A percentile compares a stretch with the other conserved stretches of the same genome.
phyloP scores from a whole-genome alignment of 2,329 filamentous ascomycete species.

The Epicoccum nigrum region DNA sequence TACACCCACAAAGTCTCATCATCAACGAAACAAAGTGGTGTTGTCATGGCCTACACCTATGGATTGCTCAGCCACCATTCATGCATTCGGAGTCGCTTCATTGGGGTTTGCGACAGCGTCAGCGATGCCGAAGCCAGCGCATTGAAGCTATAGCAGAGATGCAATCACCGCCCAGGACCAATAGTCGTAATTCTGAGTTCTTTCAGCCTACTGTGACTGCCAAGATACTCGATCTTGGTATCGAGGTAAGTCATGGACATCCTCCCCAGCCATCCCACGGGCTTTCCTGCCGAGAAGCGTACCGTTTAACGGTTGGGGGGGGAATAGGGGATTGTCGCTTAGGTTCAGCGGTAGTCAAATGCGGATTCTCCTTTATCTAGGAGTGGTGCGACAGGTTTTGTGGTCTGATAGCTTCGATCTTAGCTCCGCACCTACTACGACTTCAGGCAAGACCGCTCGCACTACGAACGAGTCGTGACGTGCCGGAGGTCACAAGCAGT shows the following conservation, averaged over 20 bases:
- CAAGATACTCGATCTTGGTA: no score
- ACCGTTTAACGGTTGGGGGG: no score
- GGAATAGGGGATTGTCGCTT: no score
- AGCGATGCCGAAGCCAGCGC: background rate
- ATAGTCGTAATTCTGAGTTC: no score
- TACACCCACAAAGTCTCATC: background rate
- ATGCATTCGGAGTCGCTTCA: background rate
- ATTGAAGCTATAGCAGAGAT: background rate
- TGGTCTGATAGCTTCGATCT: background rate
- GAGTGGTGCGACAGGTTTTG: no score
- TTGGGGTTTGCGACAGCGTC: background rate
- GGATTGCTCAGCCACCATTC: background rate
- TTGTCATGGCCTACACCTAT: background rate
- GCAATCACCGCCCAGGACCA: no score
- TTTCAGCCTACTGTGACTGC: no score
- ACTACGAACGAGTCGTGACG: background rate
- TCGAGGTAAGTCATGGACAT: no score
- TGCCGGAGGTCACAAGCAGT: background rate
- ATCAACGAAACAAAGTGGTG: background rate
- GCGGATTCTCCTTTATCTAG: no score
- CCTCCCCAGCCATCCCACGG: no score
- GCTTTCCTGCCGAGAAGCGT: no score
- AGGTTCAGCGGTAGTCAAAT: no score
- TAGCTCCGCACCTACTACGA: constrained; percentile 1
- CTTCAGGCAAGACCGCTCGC: background rate